phyloP scores from a whole-genome alignment of 2,329 filamentous ascomycete species.

The Paraphoma chrysanthemicola region DNA sequence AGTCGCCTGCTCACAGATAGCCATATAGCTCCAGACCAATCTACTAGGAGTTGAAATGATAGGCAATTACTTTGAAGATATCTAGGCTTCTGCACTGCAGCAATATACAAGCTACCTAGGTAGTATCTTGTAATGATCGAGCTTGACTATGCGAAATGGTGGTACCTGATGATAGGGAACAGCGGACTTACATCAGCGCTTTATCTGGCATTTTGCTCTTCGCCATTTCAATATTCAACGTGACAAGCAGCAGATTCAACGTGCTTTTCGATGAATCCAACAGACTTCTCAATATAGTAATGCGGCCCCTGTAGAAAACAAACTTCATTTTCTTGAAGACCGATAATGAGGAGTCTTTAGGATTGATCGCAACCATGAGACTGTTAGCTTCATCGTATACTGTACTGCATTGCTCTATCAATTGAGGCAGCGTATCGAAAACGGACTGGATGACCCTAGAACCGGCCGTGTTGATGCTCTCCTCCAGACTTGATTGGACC shows the following conservation, averaged over 20 bases:
- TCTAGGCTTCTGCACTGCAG: too few relatives aligned
- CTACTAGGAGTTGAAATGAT: not conserved
- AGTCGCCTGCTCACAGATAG: too few relatives aligned
- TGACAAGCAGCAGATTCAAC: conserved; percentile 3
- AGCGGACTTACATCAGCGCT: conserved; percentile 1
- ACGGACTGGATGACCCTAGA: conserved; percentile 2
- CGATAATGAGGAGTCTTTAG: not conserved
- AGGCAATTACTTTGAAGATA: not conserved
- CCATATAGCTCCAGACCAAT: too few relatives aligned
- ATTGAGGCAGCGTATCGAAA: not conserved
- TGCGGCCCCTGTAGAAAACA: conserved; percentile 3
- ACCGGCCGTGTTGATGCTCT: conserved; percentile 3
- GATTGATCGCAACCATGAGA: not conserved
- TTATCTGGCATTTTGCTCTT: conserved; percentile 1
- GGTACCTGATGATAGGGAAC: not conserved
- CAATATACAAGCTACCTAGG: too few relatives aligned
- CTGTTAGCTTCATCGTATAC: conserved; percentile 5
- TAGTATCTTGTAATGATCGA: too few relatives aligned
- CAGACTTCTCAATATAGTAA: conserved; percentile 1
- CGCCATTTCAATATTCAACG: conserved; percentile 3
- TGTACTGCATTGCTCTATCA: conserved; percentile 1
- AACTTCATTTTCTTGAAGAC: conserved; percentile 3
- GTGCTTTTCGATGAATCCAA: conserved; percentile 4
- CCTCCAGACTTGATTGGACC: conserved; percentile 3
- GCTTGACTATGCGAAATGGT: too few relatives aligned